These are phyloP conservation scores for Cenococcum geophilum DNA, from an alignment of 495 filamentous ascomycete genomes.

Conservation along the genomic window DNA sequence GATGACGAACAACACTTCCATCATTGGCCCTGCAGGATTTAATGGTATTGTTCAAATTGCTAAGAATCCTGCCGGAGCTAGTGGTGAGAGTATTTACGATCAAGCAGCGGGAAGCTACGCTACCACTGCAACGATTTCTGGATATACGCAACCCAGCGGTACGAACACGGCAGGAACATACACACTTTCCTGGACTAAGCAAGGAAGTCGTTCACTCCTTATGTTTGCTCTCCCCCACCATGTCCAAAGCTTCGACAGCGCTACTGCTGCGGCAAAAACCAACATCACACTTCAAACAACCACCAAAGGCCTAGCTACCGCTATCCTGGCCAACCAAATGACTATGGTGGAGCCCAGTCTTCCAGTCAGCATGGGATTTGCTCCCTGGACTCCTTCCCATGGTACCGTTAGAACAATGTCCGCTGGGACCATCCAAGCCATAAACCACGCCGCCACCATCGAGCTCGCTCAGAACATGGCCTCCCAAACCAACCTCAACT, in stretches of 20 bases:
- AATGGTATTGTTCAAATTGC: slow-evolving; percentile 73
- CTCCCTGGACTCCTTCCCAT: slow-evolving; percentile 58
- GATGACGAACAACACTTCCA: slow-evolving; percentile 41
- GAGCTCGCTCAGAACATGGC: slow-evolving; percentile 69
- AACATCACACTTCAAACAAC: slow-evolving; percentile 65
- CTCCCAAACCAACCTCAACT: slow-evolving; percentile 64
- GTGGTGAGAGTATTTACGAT: slow-evolving; percentile 65
- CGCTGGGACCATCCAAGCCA: slow-evolving; percentile 45
- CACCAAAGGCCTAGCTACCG: slow-evolving; percentile 76
- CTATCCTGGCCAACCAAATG: slow-evolving; percentile 70
- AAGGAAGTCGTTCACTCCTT: slow-evolving; percentile 55
- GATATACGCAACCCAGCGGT: slow-evolving; percentile 54
- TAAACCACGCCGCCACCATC: slow-evolving; percentile 50
- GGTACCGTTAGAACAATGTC: slow-evolving; percentile 41
- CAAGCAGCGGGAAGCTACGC: slow-evolving; percentile 67
- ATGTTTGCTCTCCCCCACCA: slow-evolving; percentile 94
- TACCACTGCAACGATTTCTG: slow-evolving; percentile 35
- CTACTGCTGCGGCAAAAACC: slow-evolving; percentile 49
- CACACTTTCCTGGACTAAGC: slow-evolving; percentile 60
- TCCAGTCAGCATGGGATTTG: slow-evolving; percentile 65
- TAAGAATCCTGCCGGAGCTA: slow-evolving; percentile 56
- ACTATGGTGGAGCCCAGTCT: slow-evolving; percentile 65
- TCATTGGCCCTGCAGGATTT: slow-evolving; percentile 50
- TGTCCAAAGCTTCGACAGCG: slow-evolving; percentile 59
- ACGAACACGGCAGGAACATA: slow-evolving; percentile 59